Evolutionary conservation across 176 grass and related monocot genomes (phyloP), one percentile per base, ranked within the genome.

Genomic region (Phyllostachys edulis): DNA sequence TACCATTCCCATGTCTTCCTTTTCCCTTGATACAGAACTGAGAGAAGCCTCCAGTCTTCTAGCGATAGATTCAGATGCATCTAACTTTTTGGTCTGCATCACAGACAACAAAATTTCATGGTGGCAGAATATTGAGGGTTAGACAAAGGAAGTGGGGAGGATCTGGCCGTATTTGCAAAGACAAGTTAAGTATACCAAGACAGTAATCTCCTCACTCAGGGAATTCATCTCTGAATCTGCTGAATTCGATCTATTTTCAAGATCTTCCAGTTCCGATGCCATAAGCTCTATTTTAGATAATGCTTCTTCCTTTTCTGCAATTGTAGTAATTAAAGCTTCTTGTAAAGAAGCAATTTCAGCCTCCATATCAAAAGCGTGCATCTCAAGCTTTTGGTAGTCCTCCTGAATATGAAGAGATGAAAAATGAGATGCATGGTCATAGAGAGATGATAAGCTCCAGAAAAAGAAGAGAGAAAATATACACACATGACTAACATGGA

Each of bases 1-100:
- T 92, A 99, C 91, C 80, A 90, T 92, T 89, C 61, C 91, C 89
- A 94, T 86, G 63, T 94, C 93, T 90, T 99, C 96, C 56, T 96
- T 98, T 89, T 96, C 89, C 77, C 71, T 89, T 69, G 84, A 91
- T 69, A 92, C 11, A 14, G 81, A 93, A 84, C 76, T 76, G 54
- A 90, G 68, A 86, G 87, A 90, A 90, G 21, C 63, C 82, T 95
- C 88, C 60, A 94, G 63, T 80, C 49, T 72, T 84, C 78, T 80
- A 75, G 75, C 17, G 40, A 51, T 78, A 81, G 77, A 89, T 81
- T 99, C 91, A 64, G 89, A 86, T 79, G 71, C 87, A 67, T 68
- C 71, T 46, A 89, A 82, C 54, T 79, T 95, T 70, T 90, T 26
- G 17, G 57, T 88, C 91, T 99, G 87, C 66, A 86, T 79, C 64